Evolutionary conservation across 495 filamentous ascomycete species (phyloP), one percentile per base, ranked within the genome.

Genomic region (Podospora australis): DNA sequence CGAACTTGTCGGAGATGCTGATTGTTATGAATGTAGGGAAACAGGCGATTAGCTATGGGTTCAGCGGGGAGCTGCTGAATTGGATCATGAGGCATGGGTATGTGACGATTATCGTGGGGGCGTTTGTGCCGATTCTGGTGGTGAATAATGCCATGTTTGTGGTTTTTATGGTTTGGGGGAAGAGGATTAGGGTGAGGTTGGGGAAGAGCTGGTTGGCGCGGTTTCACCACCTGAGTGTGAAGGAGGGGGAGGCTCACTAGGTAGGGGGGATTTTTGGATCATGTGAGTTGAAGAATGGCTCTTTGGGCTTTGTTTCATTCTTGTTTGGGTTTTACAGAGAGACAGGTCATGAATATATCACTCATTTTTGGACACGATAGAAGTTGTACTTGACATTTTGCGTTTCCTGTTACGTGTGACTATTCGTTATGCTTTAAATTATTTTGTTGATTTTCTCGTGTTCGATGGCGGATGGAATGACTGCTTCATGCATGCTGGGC

Each of bases 21-120:
- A 78, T 83, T 10, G 66, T 72, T 30, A 78, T 79, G 50, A 82
- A 80, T 3, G 68, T 82, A 4, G 75, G 80, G 26, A 83, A 83
- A 65, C 81, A 84, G 49, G 56, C 77, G 1, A 75, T 78, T 19
- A 71, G 65, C 21, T 70, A 68, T 28, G 64, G 66, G 1, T 38
- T 69, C 7, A 57, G 61, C 0, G 64, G 60, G 32, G 53, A 63
- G 14, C 56, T 70, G 13, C 46, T 69, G 5, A 59, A 67, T 43
- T 70, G 68, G 66, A 60, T 70, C 22, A 49, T 54, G 34, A 39
- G 63, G 48, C 54, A 49, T 16, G 65, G 68, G 3, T 69, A 67
- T 26, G 52, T 45, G 1, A 56, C 43, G 2, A 60, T 66, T 4
- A 65, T 68, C 23, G 48, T 56, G n/a, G 63, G 58, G 13, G 57